A percentile compares a stretch with the other conserved stretches of the same genome.
Evolutionary conservation across 257 asterid species (phyloP).

Genomic region (Phtheirospermum japonicum): DNA sequence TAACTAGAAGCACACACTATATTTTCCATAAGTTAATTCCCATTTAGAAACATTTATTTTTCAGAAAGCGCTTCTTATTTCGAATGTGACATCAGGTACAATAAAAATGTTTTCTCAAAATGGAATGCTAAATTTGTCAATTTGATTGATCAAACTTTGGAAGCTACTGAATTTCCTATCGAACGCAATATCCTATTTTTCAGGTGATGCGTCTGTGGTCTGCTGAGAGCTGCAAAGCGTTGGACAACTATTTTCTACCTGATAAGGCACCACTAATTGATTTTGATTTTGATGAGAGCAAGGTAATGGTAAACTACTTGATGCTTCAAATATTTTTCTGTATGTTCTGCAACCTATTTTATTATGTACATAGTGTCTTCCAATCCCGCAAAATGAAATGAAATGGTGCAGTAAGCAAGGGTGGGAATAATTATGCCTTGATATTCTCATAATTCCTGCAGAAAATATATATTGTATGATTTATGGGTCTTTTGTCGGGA

Average conservation of each 20-base stretch:
- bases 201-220: conserved; percentile 99
- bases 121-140: neutral
- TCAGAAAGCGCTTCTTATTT: neutral
- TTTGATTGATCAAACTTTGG: neutral
- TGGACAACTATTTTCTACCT: conserved; percentile 77
- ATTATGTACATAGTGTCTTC: conserved; percentile 16
- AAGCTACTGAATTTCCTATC: conserved; percentile 6
- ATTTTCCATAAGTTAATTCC: neutral
- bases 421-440: conserved; percentile 5
- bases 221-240: conserved; percentile 73
- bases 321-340: conserved; percentile 18
- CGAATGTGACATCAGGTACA: neutral
- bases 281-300: conserved; percentile 90
- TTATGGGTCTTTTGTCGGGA: neutral
- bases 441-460: neutral
- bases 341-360: conserved; percentile 14
- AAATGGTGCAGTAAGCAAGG: conserved; percentile 10
- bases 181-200: conserved; percentile 20
- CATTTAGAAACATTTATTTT: neutral
- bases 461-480: conserved; percentile 7
- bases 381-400: conserved; percentile 13
- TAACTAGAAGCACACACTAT: neutral
- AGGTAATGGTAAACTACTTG: conserved; percentile 47
- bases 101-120: neutral
- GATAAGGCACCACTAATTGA: conserved; percentile 85